These are phyloP conservation scores for Orbilia quercus DNA, from an alignment of 2,329 filamentous ascomycete genomes.

Conservation along the genomic window DNA sequence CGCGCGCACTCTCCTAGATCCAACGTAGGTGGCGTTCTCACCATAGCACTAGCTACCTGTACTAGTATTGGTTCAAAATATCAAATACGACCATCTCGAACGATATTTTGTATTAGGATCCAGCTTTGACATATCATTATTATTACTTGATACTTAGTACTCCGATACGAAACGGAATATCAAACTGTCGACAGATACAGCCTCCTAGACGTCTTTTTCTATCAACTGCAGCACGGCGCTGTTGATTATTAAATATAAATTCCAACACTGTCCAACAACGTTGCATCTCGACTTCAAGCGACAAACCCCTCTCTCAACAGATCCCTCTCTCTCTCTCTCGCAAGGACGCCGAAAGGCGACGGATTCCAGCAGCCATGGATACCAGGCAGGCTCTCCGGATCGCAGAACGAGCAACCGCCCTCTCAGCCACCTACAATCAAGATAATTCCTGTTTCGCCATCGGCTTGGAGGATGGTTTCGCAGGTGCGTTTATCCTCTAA, in stretches of 20 bases:
- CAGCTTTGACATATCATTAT: slow-evolving; percentile 34
- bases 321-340: neutral
- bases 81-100: neutral
- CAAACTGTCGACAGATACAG: neutral
- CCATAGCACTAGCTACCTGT: slow-evolving; percentile 1
- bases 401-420: slow-evolving; percentile 76
- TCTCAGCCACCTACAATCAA: slow-evolving; percentile 86
- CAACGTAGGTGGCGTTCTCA: slow-evolving; percentile 36
- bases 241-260: too few relatives aligned
- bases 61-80: slow-evolving; percentile 11
- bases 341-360: neutral
- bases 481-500: slow-evolving; percentile 69
- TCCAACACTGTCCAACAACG: slow-evolving; percentile 37
- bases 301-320: slow-evolving; percentile 7
- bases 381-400: slow-evolving; percentile 86
- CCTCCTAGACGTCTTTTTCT: neutral
- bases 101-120: slow-evolving; percentile 14
- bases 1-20: neutral
- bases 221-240: too few relatives aligned
- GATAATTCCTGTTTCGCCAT: slow-evolving; percentile 87
- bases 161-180: slow-evolving; percentile 15
- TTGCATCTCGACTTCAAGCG: too few relatives aligned
- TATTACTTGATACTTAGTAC: neutral
- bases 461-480: slow-evolving; percentile 85
- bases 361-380: slow-evolving; percentile 75